These are phyloP conservation scores for Penicillium expansum DNA, from an alignment of 2,329 filamentous ascomycete genomes.

Conservation along the genomic window DNA sequence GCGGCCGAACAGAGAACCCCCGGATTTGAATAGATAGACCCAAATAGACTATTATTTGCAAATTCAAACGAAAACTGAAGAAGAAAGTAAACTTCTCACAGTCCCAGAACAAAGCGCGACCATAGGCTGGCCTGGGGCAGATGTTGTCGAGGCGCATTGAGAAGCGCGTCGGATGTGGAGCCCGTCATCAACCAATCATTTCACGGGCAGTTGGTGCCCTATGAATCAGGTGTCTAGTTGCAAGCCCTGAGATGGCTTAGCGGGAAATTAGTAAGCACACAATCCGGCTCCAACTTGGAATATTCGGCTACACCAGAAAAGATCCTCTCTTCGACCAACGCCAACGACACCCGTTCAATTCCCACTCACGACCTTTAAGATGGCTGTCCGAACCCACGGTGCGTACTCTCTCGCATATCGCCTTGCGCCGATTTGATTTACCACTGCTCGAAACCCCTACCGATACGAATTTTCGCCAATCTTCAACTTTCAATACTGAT, in stretches of 20 bases:
- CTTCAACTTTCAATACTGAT: conserved; percentile 9
- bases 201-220: accelerated
- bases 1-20: neutral
- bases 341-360: conserved; percentile 23
- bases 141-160: neutral
- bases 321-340: conserved; percentile 25
- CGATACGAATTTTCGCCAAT: conserved; percentile 9
- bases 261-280: conserved; percentile 27
- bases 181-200: neutral
- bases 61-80: neutral
- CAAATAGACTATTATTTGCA: neutral
- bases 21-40: neutral
- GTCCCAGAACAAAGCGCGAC: neutral
- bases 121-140: neutral
- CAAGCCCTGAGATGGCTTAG: conserved; percentile 18
- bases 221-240: neutral
- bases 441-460: conserved; percentile 2
- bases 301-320: conserved; percentile 22
- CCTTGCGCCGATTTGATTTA: conserved; percentile 3
- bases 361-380: conserved; percentile 28
- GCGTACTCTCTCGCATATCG: conserved; percentile 10
- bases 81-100: too few species aligned
- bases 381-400: conserved; percentile 27
- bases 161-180: neutral
- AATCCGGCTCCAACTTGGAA: conserved; percentile 22